These are phyloP conservation scores for Sergeia podlipaevii DNA, from an alignment of 208 protist genomes.

Conservation along the genomic window DNA sequence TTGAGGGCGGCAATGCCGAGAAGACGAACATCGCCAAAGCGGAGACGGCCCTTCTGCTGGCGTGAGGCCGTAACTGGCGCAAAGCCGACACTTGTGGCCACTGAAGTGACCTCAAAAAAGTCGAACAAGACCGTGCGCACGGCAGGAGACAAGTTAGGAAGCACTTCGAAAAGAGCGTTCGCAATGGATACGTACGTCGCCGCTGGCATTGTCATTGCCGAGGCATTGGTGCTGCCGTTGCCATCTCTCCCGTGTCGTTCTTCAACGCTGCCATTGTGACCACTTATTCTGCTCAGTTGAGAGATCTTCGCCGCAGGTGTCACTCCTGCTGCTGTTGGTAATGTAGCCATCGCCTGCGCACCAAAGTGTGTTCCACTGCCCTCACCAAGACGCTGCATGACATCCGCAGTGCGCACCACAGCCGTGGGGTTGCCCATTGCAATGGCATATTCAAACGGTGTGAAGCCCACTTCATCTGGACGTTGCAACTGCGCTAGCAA, in stretches of 20 bases:
- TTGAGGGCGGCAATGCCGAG: slow-evolving; percentile 54
- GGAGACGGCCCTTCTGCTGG: slow-evolving; percentile 21
- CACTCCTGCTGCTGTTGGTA: neutral
- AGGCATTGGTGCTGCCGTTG: neutral
- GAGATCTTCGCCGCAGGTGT: neutral
- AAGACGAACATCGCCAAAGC: slow-evolving; percentile 71
- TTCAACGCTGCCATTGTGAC: neutral
- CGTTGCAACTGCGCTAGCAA: slow-evolving; percentile 37
- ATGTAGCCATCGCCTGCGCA: neutral
- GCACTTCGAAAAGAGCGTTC: slow-evolving; percentile 33
- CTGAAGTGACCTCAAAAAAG: slow-evolving; percentile 51
- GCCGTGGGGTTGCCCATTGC: slow-evolving; percentile 48
- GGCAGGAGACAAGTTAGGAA: slow-evolving; percentile 55
- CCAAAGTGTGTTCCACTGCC: neutral
- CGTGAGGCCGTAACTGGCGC: neutral
- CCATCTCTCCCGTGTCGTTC: neutral
- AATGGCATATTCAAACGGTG: slow-evolving; percentile 67
- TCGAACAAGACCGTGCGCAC: slow-evolving; percentile 75
- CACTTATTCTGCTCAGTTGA: neutral
- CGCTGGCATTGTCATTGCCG: neutral
- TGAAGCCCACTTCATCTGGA: slow-evolving; percentile 44
- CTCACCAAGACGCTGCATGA: slow-evolving; percentile 44
- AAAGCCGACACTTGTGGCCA: slow-evolving; percentile 46
- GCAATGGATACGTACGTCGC: slow-evolving; percentile 19
- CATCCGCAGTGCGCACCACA: slow-evolving; percentile 51